Base-by-base conservation (phyloP, 192 early-diverging fungal genomes). In the Coemansia sp. region DNA sequence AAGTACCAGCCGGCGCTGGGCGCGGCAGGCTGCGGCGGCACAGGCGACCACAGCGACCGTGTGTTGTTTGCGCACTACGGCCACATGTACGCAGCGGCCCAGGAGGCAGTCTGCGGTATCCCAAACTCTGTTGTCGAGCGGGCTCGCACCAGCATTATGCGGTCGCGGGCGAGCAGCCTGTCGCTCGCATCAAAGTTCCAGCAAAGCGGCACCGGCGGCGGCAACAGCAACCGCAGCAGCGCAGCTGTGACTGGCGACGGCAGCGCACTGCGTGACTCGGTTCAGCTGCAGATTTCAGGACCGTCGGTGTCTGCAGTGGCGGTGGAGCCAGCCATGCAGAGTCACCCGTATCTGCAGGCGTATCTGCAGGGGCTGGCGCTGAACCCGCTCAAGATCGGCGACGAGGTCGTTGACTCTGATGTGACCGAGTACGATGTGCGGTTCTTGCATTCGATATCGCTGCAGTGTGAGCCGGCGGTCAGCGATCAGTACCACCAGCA, bases 381-480 rank as follows among this genome's bases (percentile, higher is more conserved):
- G 43, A 79, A 71, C 29, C 81, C 71, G 27, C 65, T 71, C 48
- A 75, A 75, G 66, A 77, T 82, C 23, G 77, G 75, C 27, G 82
- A 84, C 29, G 82, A 85, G 53, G 63, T 71, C 0, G 65, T 75
- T 15, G 76, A 73, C 14, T 51, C 74, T 12, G 72, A 80, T 21
- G 65, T 71, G 11, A 56, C 59, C 32, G 77, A 84, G 56, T 80
- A 84, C 45, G 82, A 84, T 9, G 11, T 70, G 54, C 66, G 77
- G n/a, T 76, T 65, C 60, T 48, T 84, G 50, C 73, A 71, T 14
- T 76, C 71, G 14, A 57, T 84, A 12, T 79, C 77, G 5, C 57
- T 84, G 60, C 70, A 76, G 38, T 80, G 77, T 47, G 82, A 84
- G 64, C 77, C 82, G 1, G 66, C 77, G 2, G 71, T 73, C 2